Conservation (phyloP, 768 basidiomycete species). For the Russula sp. region DNA sequence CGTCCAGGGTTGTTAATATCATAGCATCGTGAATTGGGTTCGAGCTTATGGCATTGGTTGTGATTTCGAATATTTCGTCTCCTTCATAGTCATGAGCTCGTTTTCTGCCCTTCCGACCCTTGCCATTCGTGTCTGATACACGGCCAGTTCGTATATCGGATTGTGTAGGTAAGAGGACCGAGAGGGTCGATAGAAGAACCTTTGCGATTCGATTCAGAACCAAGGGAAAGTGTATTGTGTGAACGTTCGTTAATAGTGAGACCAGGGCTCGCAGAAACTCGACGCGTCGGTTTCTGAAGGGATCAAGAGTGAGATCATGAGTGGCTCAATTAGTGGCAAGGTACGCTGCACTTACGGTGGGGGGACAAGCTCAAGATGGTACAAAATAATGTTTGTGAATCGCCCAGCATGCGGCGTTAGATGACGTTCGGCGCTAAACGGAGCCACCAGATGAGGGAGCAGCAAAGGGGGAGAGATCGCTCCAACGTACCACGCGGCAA, state of each 20-base stretch:
- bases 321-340: not conserved
- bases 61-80: constrained; percentile 62
- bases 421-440: constrained; percentile 49
- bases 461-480: constrained; percentile 8
- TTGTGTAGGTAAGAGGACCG: constrained; percentile 29
- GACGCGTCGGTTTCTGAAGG: constrained; percentile 21
- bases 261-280: constrained; percentile 22
- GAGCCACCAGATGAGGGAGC: not conserved
- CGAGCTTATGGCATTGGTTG: constrained; percentile 48
- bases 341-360: constrained; percentile 43
- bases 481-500: constrained; percentile 49
- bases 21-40: constrained; percentile 50
- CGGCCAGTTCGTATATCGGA: constrained; percentile 36
- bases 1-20: constrained; percentile 54
- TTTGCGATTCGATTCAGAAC: constrained; percentile 28
- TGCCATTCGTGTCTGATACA: constrained; percentile 32
- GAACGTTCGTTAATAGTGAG: constrained; percentile 20
- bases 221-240: constrained; percentile 18
- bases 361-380: constrained; percentile 58
- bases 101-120: constrained; percentile 62
- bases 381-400: constrained; percentile 51
- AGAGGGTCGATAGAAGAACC: constrained; percentile 24
- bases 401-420: constrained; percentile 55
- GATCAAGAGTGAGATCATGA: constrained; percentile 3
- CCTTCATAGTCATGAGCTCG: constrained; percentile 68